These are phyloP conservation scores for Monosporascus sp. DNA, from an alignment of 2,329 filamentous ascomycete species.

Conservation along the genomic window DNA sequence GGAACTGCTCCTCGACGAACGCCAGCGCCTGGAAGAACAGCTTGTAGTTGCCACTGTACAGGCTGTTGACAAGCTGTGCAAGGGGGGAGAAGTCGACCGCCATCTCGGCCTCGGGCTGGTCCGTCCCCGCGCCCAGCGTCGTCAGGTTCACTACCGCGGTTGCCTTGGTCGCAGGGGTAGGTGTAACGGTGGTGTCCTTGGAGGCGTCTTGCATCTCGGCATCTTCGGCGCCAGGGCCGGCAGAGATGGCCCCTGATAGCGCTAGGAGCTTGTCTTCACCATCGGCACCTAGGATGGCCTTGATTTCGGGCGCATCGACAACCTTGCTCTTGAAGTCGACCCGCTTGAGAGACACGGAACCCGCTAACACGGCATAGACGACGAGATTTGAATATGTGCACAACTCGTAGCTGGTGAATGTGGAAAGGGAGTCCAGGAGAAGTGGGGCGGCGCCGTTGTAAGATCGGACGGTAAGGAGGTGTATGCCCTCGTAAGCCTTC, in stretches of 20 bases:
- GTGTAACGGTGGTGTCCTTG: constrained; percentile 44
- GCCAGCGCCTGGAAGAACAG: constrained; percentile 88
- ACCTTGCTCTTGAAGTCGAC: constrained; percentile 99
- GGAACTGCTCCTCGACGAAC: constrained; percentile 86
- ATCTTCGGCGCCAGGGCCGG: constrained; percentile 70
- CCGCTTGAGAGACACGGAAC: constrained; percentile 89
- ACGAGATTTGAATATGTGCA: constrained; percentile 95
- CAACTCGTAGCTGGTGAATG: constrained; percentile 97
- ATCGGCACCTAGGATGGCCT: constrained; percentile 81
- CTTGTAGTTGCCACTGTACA: constrained; percentile 93
- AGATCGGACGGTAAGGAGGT: constrained; percentile 86
- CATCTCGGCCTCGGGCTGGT: constrained; percentile 72
- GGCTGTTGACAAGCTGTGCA: constrained; percentile 79
- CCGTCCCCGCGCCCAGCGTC: constrained; percentile 65
- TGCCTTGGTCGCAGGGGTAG: constrained; percentile 40
- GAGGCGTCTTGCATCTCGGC: constrained; percentile 65
- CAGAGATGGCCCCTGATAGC: constrained; percentile 72
- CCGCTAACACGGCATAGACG: constrained; percentile 91
- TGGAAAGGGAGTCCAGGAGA: constrained; percentile 93
- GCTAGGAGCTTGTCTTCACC: constrained; percentile 83
- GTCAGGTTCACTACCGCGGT: constrained; percentile 83
- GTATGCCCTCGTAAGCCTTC: constrained; percentile 96
- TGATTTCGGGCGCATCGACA: constrained; percentile 96
- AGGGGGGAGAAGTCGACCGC: constrained; percentile 87
- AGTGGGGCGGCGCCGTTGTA: constrained; percentile 87